Evolutionary conservation across 495 filamentous ascomycete species (phyloP).

Genomic region (Tuber brumale): DNA sequence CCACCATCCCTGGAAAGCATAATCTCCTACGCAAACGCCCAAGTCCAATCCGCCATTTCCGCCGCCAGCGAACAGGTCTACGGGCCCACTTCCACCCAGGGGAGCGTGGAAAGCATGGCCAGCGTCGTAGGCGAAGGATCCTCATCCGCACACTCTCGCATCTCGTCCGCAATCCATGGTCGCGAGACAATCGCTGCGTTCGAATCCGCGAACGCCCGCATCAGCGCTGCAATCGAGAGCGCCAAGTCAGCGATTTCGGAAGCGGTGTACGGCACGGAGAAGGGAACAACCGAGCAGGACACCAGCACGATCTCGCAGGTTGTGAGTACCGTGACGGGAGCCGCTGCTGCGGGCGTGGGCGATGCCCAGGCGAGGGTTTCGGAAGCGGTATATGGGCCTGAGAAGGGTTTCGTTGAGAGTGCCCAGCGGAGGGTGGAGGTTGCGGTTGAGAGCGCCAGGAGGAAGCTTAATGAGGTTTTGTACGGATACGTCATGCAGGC

Average conservation of each 20-base stretch:
- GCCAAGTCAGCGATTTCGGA: constrained; percentile 43
- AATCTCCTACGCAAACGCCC: constrained; percentile 51
- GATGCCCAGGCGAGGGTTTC: constrained; percentile 41
- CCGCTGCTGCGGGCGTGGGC: constrained; percentile 22
- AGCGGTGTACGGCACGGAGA: constrained; percentile 45
- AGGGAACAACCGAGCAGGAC: constrained; percentile 28
- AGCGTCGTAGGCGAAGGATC: constrained; percentile 51
- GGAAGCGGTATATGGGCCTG: constrained; percentile 39
- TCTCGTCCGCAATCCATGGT: constrained; percentile 55
- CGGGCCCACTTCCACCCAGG: constrained; percentile 49
- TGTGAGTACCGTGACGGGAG: constrained; percentile 26
- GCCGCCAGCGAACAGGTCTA: constrained; percentile 57
- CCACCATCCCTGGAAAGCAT: constrained; percentile 56
- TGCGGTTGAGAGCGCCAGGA: constrained; percentile 46
- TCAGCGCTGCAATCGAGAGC: constrained; percentile 43
- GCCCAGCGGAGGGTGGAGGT: constrained; percentile 18
- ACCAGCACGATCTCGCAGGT: constrained; percentile 30
- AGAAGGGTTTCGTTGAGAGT: constrained; percentile 51
- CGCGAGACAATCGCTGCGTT: constrained; percentile 43
- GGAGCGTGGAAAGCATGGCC: constrained; percentile 51
- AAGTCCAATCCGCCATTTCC: constrained; percentile 55
- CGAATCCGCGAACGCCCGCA: constrained; percentile 43
- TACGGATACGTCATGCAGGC: constrained; percentile 44
- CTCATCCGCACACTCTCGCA: constrained; percentile 47
- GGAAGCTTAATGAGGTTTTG: constrained; percentile 50